Percentiles rank a stretch among this genome's conserved stretches.
phyloP scores from a whole-genome alignment of 192 early-diverging fungal genomes.

The Gigaspora rosea region DNA sequence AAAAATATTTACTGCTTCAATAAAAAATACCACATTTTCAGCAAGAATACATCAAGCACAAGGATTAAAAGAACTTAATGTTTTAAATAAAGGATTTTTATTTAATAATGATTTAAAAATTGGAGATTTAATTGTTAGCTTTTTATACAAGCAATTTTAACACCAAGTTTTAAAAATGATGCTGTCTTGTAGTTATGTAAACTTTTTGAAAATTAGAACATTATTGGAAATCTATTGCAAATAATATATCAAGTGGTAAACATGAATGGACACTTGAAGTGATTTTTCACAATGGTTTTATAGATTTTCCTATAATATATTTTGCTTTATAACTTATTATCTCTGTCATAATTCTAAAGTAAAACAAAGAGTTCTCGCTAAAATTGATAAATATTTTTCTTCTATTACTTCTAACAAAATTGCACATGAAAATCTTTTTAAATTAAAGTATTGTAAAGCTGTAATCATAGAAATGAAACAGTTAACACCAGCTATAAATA shows the following conservation, averaged over 20 bases:
- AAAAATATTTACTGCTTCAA: constrained; percentile 7
- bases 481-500: neutral
- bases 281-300: constrained; percentile 10
- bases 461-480: constrained; percentile 1
- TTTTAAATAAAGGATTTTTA: no score
- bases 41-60: neutral
- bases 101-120: neutral
- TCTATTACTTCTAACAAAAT: no score
- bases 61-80: neutral
- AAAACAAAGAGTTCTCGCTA: no score
- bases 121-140: constrained; percentile 20
- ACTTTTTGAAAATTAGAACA: neutral
- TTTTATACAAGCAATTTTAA: constrained; percentile 3
- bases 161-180: neutral
- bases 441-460: no score
- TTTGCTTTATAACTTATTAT: no score
- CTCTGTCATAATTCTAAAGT: no score
- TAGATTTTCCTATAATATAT: neutral
- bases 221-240: neutral
- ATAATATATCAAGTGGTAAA: neutral
- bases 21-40: neutral
- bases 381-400: no score
- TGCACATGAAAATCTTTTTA: no score
- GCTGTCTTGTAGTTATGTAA: neutral
- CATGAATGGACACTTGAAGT: neutral